phyloP scores from a whole-genome alignment of 257 asterid species.

The Nicotiana undulata region DNA sequence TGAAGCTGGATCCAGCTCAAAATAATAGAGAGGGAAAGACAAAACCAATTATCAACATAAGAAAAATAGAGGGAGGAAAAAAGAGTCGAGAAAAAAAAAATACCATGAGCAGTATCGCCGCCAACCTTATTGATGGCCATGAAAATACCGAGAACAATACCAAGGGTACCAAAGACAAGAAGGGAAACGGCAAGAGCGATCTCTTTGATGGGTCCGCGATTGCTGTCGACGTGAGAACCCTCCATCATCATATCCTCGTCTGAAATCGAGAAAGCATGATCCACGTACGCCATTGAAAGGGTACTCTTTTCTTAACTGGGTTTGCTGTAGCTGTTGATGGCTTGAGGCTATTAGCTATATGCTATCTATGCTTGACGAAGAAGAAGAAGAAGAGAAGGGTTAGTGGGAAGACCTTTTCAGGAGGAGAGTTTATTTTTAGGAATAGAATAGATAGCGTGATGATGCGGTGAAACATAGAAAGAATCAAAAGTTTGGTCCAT shows the following conservation, averaged over 20 bases:
- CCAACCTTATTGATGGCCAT: conserved; percentile 88
- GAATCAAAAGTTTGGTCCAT: not conserved
- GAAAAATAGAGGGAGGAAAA: not conserved
- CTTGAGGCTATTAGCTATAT: not conserved
- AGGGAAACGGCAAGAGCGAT: conserved; percentile 88
- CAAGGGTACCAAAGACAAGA: conserved; percentile 75
- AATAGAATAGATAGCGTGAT: not conserved
- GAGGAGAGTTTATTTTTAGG: not conserved
- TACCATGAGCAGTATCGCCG: conserved; percentile 96
- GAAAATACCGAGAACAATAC: conserved; percentile 55
- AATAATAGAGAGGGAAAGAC: not conserved
- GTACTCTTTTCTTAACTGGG: not conserved
- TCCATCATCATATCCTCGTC: conserved; percentile 98
- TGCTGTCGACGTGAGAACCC: conserved; percentile 53
- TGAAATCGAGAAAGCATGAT: conserved; percentile 95
- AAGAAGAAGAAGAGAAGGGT: not conserved
- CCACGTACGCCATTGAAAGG: conserved; percentile 69
- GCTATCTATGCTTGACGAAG: not conserved
- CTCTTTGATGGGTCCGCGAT: conserved; percentile 93
- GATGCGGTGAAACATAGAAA: not conserved
- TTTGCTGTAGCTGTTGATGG: not conserved
- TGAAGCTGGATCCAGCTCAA: not conserved
- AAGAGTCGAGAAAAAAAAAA: not conserved
- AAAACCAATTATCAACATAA: not conserved
- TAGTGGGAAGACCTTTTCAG: not conserved